These are phyloP conservation scores for Chenopodium formosanum DNA, from an alignment of 148 eudicot species.

Conservation along the genomic window DNA sequence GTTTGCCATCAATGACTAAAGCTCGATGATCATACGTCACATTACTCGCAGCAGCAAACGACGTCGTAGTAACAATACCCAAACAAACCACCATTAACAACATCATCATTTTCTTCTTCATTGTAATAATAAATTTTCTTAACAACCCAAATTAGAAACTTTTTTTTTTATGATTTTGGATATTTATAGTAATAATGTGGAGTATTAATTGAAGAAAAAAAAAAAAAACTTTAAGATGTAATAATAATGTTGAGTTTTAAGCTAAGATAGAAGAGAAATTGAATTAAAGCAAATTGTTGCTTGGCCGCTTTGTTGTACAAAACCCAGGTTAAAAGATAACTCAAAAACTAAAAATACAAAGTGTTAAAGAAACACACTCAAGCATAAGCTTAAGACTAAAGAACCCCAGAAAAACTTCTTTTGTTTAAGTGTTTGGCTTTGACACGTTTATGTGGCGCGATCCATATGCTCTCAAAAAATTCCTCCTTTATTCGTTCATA, in stretches of 20 bases:
- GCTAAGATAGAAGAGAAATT: conserved; percentile 10
- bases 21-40: conserved; percentile 88
- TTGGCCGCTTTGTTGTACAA: conserved; percentile 26
- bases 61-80: conserved; percentile 29
- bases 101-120: conserved; percentile 11
- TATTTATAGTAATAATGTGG: not conserved
- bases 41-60: conserved; percentile 42
- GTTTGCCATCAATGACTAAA: conserved; percentile 73
- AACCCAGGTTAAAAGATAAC: conserved; percentile 3
- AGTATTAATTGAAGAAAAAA: too few species aligned
- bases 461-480: too few species aligned
- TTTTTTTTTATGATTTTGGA: not conserved
- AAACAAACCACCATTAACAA: conserved; percentile 18
- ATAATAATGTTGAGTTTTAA: conserved; percentile 2
- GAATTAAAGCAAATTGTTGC: conserved; percentile 28
- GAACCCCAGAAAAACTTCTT: too few species aligned
- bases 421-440: too few species aligned
- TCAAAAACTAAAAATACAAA: not conserved
- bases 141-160: not conserved
- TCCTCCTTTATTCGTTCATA: too few species aligned
- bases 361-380: not conserved
- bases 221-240: not conserved
- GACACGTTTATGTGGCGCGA: too few species aligned
- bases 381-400: too few species aligned
- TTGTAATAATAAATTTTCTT: not conserved